Conservation (phyloP, 495 filamentous ascomycete species). For the Acidiella bohemica region DNA sequence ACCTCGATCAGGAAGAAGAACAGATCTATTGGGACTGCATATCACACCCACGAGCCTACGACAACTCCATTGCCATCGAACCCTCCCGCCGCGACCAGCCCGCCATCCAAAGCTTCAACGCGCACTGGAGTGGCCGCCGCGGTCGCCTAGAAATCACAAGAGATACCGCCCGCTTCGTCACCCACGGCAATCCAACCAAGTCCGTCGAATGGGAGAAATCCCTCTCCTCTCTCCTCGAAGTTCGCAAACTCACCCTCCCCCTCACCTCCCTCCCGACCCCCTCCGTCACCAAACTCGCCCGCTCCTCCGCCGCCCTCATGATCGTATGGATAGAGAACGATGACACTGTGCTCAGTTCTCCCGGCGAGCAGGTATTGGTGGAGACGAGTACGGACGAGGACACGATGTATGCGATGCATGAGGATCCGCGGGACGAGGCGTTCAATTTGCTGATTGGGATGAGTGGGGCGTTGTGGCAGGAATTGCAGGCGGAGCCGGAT, state of each 20-base stretch:
- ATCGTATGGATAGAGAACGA: constrained; percentile 1
- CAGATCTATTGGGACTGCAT: constrained; percentile 17
- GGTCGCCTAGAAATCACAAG: constrained; percentile 1
- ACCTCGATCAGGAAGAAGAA: constrained; percentile 15
- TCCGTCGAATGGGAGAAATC: neutral
- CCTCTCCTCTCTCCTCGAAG: constrained; percentile 2
- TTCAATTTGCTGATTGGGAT: constrained; percentile 31
- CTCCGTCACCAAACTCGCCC: constrained; percentile 7
- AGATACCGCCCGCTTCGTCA: constrained; percentile 1
- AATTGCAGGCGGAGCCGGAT: constrained; percentile 13
- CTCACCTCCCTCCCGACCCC: constrained; percentile 11
- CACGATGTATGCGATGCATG: constrained; percentile 20
- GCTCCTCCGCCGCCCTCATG: neutral
- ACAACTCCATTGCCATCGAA: neutral
- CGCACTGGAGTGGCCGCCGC: constrained; percentile 2
- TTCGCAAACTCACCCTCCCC: neutral
- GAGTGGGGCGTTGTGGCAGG: constrained; percentile 23
- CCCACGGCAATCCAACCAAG: neutral
- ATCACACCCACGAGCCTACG: neutral
- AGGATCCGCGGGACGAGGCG: constrained; percentile 25
- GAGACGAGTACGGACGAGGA: constrained; percentile 18
- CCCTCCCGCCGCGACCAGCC: too few relatives aligned
- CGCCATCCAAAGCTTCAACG: neutral
- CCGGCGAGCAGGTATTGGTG: constrained; percentile 11
- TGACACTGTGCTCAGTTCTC: constrained; percentile 8